Percentiles rank a stretch among this genome's conserved stretches.
Conservation (phyloP, 2,329 filamentous ascomycete species). For the Diaporthe sp. region DNA sequence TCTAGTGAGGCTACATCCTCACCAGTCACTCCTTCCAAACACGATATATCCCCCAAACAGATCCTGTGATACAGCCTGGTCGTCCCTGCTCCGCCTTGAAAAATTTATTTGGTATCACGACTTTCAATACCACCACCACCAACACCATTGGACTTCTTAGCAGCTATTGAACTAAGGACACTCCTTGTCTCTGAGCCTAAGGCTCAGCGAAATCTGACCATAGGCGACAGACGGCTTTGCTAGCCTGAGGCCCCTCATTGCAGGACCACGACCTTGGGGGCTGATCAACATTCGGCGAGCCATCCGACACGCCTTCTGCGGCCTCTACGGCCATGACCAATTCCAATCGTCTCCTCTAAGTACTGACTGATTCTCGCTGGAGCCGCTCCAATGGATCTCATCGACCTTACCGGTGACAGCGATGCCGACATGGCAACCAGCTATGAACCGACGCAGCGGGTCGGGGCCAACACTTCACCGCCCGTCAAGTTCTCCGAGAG, state of each 20-base stretch:
- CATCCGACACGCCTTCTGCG: background rate
- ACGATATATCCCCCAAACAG: background rate
- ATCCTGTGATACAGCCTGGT: background rate
- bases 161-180: background rate
- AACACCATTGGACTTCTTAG: background rate
- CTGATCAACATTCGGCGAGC: background rate
- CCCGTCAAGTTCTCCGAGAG: conserved; percentile 31
- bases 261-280: background rate
- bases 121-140: background rate
- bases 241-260: background rate
- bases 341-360: background rate
- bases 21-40: background rate
- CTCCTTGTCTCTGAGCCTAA: background rate
- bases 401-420: conserved; percentile 34
- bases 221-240: background rate
- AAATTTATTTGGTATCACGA: background rate
- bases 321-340: background rate
- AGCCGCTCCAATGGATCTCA: conserved; percentile 25
- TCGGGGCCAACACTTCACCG: conserved; percentile 15
- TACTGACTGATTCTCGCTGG: background rate
- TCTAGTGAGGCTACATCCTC: background rate
- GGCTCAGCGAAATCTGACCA: background rate
- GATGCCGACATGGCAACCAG: conserved; percentile 26
- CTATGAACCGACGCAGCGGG: background rate
- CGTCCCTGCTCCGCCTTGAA: background rate